Evolutionary conservation across 495 filamentous ascomycete genomes (phyloP).

Genomic region (Aspergillus indologenus): DNA sequence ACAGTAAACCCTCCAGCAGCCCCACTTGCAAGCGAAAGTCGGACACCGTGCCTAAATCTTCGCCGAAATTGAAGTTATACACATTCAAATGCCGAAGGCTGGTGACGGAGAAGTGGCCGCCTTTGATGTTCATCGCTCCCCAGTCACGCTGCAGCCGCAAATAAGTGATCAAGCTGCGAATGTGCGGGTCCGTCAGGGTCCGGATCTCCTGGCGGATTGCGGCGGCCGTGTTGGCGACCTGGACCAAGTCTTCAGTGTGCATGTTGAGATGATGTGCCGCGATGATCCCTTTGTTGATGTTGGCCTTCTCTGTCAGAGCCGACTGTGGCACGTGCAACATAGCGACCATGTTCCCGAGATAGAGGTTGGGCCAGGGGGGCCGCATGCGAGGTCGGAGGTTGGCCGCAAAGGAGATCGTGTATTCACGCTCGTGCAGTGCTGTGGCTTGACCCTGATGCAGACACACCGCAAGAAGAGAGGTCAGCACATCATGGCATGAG

Average conservation of each 20-base stretch:
- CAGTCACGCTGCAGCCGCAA: not conserved
- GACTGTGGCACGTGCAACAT: not conserved
- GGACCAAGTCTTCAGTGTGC: not conserved
- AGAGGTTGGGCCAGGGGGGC: not conserved
- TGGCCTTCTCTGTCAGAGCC: not conserved
- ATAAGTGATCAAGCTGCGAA: not conserved
- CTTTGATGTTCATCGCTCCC: not conserved
- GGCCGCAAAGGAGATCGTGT: not conserved
- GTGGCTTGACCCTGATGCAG: not conserved
- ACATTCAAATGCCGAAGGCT: not conserved
- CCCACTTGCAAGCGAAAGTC: not conserved
- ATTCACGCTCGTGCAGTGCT: not conserved
- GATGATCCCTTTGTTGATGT: not conserved
- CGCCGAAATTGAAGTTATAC: not conserved
- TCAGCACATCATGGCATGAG: not conserved
- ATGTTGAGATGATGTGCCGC: not conserved
- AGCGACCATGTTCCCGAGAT: not conserved
- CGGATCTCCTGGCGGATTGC: not conserved
- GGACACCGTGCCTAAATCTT: not conserved
- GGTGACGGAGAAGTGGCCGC: not conserved
- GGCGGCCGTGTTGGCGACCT: not conserved
- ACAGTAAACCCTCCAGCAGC: not conserved
- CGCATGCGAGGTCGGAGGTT: not conserved
- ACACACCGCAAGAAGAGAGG: not conserved
- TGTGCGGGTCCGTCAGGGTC: not conserved